Conservation (phyloP, 352 stramenopile genomes). For the Phytophthora quininea region DNA sequence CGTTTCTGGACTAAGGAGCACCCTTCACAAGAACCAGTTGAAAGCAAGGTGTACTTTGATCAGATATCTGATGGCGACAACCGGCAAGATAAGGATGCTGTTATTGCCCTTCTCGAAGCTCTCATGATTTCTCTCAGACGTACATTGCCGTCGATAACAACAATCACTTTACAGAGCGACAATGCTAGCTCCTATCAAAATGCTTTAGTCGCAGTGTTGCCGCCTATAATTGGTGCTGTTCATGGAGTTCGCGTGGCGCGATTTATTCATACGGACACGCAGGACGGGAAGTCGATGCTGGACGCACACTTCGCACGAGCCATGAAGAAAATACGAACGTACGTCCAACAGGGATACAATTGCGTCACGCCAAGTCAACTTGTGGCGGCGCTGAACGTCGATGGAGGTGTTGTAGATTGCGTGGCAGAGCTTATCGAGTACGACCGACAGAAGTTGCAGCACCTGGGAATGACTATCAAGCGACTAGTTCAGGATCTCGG, state of each 20-base stretch:
- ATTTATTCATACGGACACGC: conserved; percentile 39
- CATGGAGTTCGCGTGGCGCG: conserved; percentile 19
- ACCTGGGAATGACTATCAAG: neutral
- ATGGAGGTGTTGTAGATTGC: conserved; percentile 31
- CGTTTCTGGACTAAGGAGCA: conserved; percentile 6
- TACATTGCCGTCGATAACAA: conserved; percentile 27
- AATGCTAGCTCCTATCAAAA: conserved; percentile 42
- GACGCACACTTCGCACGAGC: conserved; percentile 31
- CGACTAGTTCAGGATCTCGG: too few species aligned
- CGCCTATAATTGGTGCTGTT: conserved; percentile 19
- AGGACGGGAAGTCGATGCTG: conserved; percentile 29
- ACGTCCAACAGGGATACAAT: conserved; percentile 21
- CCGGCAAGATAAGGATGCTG: conserved; percentile 16
- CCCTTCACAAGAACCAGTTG: neutral
- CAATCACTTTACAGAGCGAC: conserved; percentile 25
- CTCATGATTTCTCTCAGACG: conserved; percentile 19
- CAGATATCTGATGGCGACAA: conserved; percentile 13
- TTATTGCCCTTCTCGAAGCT: conserved; percentile 34
- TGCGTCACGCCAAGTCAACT: conserved; percentile 23
- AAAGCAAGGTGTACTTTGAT: conserved; percentile 17
- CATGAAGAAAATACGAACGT: conserved; percentile 16
- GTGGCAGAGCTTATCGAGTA: conserved; percentile 32
- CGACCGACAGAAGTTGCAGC: neutral
- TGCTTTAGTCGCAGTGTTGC: conserved; percentile 12
- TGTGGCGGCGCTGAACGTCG: conserved; percentile 20